These are phyloP conservation scores for Phytophthora sansomeana DNA, from an alignment of 352 stramenopile genomes.

Conservation along the genomic window DNA sequence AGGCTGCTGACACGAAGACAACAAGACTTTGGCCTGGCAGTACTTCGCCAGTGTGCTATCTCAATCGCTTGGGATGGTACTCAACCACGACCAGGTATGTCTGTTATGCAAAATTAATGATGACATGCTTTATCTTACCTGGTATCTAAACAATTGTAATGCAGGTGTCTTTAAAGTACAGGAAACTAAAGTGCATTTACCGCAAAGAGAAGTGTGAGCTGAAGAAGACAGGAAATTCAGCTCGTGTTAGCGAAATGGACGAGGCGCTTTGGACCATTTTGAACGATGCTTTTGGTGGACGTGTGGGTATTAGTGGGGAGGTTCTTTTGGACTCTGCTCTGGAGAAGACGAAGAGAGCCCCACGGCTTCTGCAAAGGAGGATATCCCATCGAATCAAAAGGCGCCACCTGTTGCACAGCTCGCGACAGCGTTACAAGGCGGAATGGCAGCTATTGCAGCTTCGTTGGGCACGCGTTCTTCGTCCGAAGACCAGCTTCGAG, in stretches of 20 bases:
- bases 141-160: background rate
- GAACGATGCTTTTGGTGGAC: constrained; percentile 4
- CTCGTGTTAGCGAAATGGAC: constrained; percentile 4
- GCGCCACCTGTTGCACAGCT: constrained; percentile 1
- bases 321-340: background rate
- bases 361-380: background rate
- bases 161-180: constrained; percentile 17
- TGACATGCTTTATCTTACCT: background rate
- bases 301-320: constrained; percentile 9
- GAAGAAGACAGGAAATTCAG: background rate
- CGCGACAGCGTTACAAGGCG: constrained; percentile 2
- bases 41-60: constrained; percentile 20
- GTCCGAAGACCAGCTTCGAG: background rate
- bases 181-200: constrained; percentile 14
- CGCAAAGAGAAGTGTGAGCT: constrained; percentile 6
- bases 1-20: constrained; percentile 10
- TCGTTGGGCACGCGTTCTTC: background rate
- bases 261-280: constrained; percentile 3
- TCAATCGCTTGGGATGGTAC: constrained; percentile 1
- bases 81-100: constrained; percentile 9
- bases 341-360: constrained; percentile 1
- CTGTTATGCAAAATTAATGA: background rate
- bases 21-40: constrained; percentile 14
- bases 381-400: background rate
- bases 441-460: constrained; percentile 5